Conservation (phyloP, 2,329 filamentous ascomycete species). For the Knufia fluminis region DNA sequence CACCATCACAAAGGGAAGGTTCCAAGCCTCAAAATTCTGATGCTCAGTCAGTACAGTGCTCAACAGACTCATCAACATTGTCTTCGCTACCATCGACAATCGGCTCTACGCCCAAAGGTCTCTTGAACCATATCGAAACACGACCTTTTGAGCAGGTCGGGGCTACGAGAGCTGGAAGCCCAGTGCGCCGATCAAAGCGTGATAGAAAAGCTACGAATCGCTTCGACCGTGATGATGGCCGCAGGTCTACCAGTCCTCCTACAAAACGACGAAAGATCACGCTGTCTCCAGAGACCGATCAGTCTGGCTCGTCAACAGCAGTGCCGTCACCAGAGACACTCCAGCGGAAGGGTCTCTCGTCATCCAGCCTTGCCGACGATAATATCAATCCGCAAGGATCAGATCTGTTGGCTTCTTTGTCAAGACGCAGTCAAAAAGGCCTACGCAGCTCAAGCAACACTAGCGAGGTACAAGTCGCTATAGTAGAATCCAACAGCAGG, state of each 20-base stretch:
- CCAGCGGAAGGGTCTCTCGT: neutral
- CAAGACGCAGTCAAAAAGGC: too few relatives aligned
- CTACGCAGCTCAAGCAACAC: too few relatives aligned
- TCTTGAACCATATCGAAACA: neutral
- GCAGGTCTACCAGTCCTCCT: neutral
- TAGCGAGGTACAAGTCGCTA: neutral
- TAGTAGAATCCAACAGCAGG: neutral
- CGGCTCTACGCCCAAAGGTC: slow-evolving; percentile 4
- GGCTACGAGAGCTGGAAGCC: slow-evolving; percentile 3
- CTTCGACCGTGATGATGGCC: neutral
- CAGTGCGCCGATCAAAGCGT: slow-evolving; percentile 1
- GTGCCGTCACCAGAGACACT: neutral
- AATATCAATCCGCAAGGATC: neutral
- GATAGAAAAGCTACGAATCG: neutral
- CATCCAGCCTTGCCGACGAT: neutral
- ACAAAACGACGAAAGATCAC: neutral
- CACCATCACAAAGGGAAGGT: neutral
- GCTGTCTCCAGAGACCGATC: neutral
- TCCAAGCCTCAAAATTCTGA: neutral
- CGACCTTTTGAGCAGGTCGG: neutral
- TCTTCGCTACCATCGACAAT: slow-evolving; percentile 5
- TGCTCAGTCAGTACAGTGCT: neutral
- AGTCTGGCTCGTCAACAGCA: neutral
- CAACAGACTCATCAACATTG: slow-evolving; percentile 1
- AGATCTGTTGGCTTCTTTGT: neutral